Percentiles rank a stretch among this genome's conserved stretches.
These are phyloP conservation scores for Blumeriella jaapii DNA, from an alignment of 2,329 filamentous ascomycete genomes.

Conservation along the genomic window DNA sequence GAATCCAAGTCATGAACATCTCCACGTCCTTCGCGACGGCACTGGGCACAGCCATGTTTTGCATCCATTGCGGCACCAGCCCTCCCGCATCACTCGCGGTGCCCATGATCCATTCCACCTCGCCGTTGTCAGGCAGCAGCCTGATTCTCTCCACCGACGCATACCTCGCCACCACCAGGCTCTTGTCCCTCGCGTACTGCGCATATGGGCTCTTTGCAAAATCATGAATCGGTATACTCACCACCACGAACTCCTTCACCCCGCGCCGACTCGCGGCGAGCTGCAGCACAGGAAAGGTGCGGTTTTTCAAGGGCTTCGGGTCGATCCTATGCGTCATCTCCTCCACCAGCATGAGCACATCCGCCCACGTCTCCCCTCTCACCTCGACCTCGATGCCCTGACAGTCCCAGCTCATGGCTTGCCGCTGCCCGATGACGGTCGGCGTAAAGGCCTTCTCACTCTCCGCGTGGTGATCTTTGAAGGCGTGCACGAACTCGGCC, in stretches of 20 bases:
- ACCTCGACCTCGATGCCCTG: conserved; percentile 30
- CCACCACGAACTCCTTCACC: conserved; percentile 41
- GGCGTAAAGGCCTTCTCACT: conserved; percentile 49
- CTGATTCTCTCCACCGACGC: conserved; percentile 51
- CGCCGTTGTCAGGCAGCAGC: conserved; percentile 25
- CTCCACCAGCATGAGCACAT: conserved; percentile 40
- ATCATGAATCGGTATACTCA: conserved; percentile 42
- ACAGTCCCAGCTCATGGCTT: conserved; percentile 36
- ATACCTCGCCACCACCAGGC: conserved; percentile 47
- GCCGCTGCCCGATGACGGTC: conserved; percentile 35
- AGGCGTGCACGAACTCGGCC: conserved; percentile 48
- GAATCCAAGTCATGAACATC: conserved; percentile 53
- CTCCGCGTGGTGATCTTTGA: conserved; percentile 46
- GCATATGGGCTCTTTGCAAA: conserved; percentile 28
- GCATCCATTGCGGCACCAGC: conserved; percentile 51
- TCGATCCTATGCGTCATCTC: conserved; percentile 56
- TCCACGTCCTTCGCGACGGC: conserved; percentile 61
- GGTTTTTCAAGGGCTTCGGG: conserved; percentile 45
- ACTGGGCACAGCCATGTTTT: conserved; percentile 50
- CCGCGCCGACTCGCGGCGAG: conserved; percentile 37
- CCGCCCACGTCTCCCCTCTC: conserved; percentile 32
- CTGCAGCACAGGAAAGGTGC: conserved; percentile 57
- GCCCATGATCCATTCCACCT: conserved; percentile 67
- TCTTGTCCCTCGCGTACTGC: conserved; percentile 31
- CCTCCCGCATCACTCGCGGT: conserved; percentile 63